Evolutionary conservation across 2,329 filamentous ascomycete species (phyloP).

Genomic region (Fusarium subtropicale): DNA sequence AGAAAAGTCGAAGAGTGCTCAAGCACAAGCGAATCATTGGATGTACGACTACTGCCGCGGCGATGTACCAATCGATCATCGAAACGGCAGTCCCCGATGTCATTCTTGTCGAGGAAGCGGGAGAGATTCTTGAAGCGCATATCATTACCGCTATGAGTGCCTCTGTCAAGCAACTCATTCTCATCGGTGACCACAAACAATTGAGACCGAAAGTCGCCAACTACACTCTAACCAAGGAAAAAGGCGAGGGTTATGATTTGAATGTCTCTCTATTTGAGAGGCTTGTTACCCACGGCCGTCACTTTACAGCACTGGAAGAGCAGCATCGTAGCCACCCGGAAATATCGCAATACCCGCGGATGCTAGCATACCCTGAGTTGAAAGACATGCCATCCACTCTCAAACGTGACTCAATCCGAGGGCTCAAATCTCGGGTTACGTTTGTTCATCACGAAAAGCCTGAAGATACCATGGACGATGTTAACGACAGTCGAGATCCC

Average conservation of each 20-base stretch:
- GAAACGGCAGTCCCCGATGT: constrained; percentile 66
- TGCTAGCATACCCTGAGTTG: constrained; percentile 72
- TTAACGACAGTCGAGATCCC: constrained; percentile 64
- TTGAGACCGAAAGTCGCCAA: constrained; percentile 75
- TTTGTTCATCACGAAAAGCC: constrained; percentile 73
- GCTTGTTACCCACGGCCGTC: constrained; percentile 66
- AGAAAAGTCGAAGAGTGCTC: constrained; percentile 59
- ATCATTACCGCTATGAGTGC: constrained; percentile 67
- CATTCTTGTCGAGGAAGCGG: constrained; percentile 77
- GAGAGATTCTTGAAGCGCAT: constrained; percentile 77
- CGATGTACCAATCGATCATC: constrained; percentile 69
- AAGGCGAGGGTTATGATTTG: constrained; percentile 73
- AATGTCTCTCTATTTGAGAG: constrained; percentile 78
- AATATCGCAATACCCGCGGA: constrained; percentile 69
- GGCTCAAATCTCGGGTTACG: constrained; percentile 69
- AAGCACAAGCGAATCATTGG: constrained; percentile 70
- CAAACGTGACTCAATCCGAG: constrained; percentile 61
- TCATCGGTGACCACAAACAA: constrained; percentile 81
- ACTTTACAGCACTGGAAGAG: constrained; percentile 64
- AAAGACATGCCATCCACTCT: constrained; percentile 64
- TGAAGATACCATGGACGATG: constrained; percentile 59
- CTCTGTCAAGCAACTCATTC: constrained; percentile 69
- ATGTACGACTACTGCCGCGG: constrained; percentile 77
- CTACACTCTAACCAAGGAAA: constrained; percentile 70
- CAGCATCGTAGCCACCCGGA: constrained; percentile 78